phyloP scores from a whole-genome alignment of 345 rosid species.

The Zanthoxylum bungeanum region DNA sequence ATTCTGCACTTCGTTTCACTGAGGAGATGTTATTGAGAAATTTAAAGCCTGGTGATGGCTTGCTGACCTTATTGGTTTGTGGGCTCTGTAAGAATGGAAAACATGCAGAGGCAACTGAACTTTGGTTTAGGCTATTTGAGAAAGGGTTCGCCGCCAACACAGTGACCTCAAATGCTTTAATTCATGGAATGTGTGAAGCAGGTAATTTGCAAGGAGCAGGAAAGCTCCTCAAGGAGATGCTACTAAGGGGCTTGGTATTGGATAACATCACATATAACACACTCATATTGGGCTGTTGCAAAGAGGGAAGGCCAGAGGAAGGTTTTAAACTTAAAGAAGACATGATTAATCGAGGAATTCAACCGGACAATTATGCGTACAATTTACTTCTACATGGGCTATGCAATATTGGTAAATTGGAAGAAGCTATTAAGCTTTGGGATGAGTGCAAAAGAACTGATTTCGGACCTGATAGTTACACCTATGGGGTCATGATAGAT shows the following conservation, averaged over 20 bases:
- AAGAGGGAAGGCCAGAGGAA: constrained; percentile 48
- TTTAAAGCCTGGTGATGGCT: constrained; percentile 59
- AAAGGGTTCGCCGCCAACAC: constrained; percentile 47
- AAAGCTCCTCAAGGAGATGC: constrained; percentile 52
- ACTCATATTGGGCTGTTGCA: constrained; percentile 54
- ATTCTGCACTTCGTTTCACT: constrained; percentile 44
- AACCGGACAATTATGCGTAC: constrained; percentile 60
- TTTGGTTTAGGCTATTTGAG: constrained; percentile 49
- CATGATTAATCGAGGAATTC: constrained; percentile 59
- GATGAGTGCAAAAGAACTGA: constrained; percentile 46
- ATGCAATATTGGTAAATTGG: constrained; percentile 46
- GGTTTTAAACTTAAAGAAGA: constrained; percentile 56
- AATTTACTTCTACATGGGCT: constrained; percentile 58
- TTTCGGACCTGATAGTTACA: constrained; percentile 44
- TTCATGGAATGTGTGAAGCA: constrained; percentile 67
- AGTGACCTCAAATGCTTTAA: constrained; percentile 68
- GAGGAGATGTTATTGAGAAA: constrained; percentile 61
- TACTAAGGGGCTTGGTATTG: constrained; percentile 42
- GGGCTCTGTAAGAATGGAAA: constrained; percentile 62
- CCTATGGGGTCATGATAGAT: constrained; percentile 69
- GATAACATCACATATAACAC: constrained; percentile 61
- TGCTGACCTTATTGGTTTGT: constrained; percentile 54
- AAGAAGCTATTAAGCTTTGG: constrained; percentile 66
- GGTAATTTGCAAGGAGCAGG: constrained; percentile 54
- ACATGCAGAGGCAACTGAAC: constrained; percentile 50